phyloP scores from a whole-genome alignment of 2,329 filamentous ascomycete species.

The Trichoderma oligosporum region DNA sequence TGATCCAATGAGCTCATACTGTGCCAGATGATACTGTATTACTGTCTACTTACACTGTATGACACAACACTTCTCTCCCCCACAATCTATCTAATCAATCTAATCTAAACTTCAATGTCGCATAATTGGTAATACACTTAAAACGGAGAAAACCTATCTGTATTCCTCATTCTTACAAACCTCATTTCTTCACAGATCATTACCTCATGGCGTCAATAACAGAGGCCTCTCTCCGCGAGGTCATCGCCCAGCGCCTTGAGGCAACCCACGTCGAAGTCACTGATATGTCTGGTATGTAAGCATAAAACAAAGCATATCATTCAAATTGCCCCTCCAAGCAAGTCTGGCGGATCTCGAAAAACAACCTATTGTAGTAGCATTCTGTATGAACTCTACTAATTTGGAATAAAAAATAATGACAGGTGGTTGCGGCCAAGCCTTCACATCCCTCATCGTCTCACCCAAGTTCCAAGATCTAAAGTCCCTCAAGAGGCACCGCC shows the following conservation, averaged over 20 bases:
- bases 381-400: too few relatives aligned
- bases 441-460: conserved; percentile 59
- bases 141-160: too few relatives aligned
- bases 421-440: conserved; percentile 61
- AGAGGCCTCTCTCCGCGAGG: conserved; percentile 64
- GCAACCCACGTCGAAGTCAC: conserved; percentile 81
- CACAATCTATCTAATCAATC: conserved; percentile 39
- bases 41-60: conserved; percentile 22
- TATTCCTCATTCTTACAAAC: background rate
- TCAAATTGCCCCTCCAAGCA: background rate
- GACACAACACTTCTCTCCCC: conserved; percentile 21
- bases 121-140: too few relatives aligned
- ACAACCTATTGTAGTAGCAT: too few relatives aligned
- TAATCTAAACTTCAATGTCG: conserved; percentile 21
- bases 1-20: conserved; percentile 35
- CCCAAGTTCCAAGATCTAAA: conserved; percentile 66
- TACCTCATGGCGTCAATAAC: conserved; percentile 60
- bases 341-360: too few relatives aligned
- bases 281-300: conserved; percentile 77
- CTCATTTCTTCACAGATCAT: background rate
- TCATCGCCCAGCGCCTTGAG: conserved; percentile 65
- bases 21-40: conserved; percentile 21
- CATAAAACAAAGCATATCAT: background rate
- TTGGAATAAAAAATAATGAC: background rate
- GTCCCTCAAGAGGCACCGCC: conserved; percentile 77